Evolutionary conservation across 2,329 filamentous ascomycete species (phyloP), one percentile per base, ranked within the genome.

Genomic region (Xylariaceae sp.): DNA sequence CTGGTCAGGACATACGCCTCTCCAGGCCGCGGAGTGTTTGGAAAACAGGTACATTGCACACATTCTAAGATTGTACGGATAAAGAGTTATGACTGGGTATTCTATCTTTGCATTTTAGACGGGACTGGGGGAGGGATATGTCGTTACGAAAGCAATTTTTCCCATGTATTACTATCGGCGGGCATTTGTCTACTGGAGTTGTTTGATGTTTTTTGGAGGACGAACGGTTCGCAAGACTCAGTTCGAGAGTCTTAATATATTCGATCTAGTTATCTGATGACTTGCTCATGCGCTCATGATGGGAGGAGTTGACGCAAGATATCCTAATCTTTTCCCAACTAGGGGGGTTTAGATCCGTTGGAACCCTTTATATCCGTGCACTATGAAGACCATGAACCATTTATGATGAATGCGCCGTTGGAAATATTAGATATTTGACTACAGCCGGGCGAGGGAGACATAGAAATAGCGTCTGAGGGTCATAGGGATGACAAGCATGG

Each of bases 1-100:
- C 52, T 66, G 65, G 65, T 65, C 63, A 5, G 65, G 65, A 5
- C 65, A 66, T 15, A 66, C 63, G 8, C 63, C 65, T 8, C 60
- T 66, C 30, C 65, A 66, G 51, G 64, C 62, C 39, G 65, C 65
- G 8, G 65, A 66, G 41, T 35, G 60, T 10, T 55, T 61, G 52
- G 60, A 63, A 23, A 44, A 55, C 37, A 64, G 35, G 39, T 65
- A 65, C 51, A 65, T 66, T 51, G 61, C 63, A 34, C 60, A 61
- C 17, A 64, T 66, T 53, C 47, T 66, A 48, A 64, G 62, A 51
- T 52, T 65, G 57, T 65, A 56, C 35, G 59, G 59, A 15, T 60
- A 52, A 59, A 35, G 18, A 30, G 23, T 5, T 55, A 49, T 51
- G 41, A 57, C 18, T 30, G 23, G 54, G 30, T 47, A 53, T 53